Evolutionary conservation across 768 basidiomycete genomes (phyloP), one percentile per base, ranked within the genome.

Genomic region (Boletus reticulatus): DNA sequence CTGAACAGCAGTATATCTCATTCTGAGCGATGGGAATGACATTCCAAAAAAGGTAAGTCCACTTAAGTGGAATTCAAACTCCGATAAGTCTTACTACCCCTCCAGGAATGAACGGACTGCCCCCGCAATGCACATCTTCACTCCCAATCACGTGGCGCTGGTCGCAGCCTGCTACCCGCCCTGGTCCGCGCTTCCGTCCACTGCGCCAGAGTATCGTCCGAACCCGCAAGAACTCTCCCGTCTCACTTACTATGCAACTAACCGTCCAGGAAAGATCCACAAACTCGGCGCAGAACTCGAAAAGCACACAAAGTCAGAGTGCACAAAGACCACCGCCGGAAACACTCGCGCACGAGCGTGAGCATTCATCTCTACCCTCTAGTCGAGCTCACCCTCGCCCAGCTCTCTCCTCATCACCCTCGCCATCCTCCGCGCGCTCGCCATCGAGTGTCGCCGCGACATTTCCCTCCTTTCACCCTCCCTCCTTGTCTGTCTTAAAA

Each of bases 81-180:
- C n/a, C n/a, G n/a, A n/a, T n/a, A n/a, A n/a, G n/a, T n/a, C n/a
- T n/a, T n/a, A n/a, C n/a, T n/a, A n/a, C n/a, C n/a, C n/a, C n/a
- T n/a, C n/a, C n/a, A n/a, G n/a, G n/a, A n/a, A n/a, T n/a, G n/a
- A n/a, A n/a, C n/a, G n/a, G n/a, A n/a, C n/a, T n/a, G n/a, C n/a
- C n/a, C n/a, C n/a, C n/a, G 38, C 27, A 7, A 54, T 56, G 57
- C 84, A 85, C 70, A 70, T 85, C 64, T 91, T 93, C 74, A 87
- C 87, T 53, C 86, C 92, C 58, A 84, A 88, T 75, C 92, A 94
- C 76, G 82, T 92, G 64, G 83, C 85, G 63, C 84, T 94, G 57
- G 82, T 95, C 67, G 83, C 84, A 52, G 84, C 91, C 36, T 95
- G 92, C 71, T 96, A 95, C 68, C 94, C 94, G 16, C 83, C 90